Conservation (phyloP, 345 rosid species). For the Erodium maritimum region DNA sequence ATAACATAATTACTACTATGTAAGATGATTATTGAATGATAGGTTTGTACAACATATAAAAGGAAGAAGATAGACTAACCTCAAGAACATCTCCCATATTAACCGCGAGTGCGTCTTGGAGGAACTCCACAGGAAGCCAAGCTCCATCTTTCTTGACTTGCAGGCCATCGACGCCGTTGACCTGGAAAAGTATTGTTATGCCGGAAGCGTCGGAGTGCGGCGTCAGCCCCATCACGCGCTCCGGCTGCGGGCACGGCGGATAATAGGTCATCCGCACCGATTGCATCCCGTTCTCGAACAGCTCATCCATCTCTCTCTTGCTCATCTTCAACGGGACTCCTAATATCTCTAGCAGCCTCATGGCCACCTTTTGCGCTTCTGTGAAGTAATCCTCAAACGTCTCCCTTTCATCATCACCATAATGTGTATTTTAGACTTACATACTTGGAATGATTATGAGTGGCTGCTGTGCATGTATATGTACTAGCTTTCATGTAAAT, state of each 20-base stretch:
- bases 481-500: too few species aligned
- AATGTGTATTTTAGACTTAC: too few species aligned
- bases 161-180: constrained; percentile 17
- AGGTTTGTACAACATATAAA: too few species aligned
- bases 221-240: constrained; percentile 19
- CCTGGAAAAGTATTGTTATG: constrained; percentile 17
- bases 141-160: constrained; percentile 17
- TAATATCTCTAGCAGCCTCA: constrained; percentile 15
- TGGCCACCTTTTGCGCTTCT: constrained; percentile 19
- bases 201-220: constrained; percentile 16
- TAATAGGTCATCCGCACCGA: constrained; percentile 21
- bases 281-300: constrained; percentile 28
- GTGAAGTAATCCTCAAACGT: constrained; percentile 15
- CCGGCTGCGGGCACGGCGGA: constrained; percentile 14
- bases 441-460: too few species aligned
- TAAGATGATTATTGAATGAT: too few species aligned
- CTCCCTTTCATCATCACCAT: constrained; percentile 4
- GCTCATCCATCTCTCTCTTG: constrained; percentile 14
- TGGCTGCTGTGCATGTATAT: too few species aligned
- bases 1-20: too few species aligned
- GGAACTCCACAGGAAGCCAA: constrained; percentile 12
- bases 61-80: too few species aligned
- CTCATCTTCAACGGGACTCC: constrained; percentile 15
- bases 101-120: constrained; percentile 13
- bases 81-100: constrained; percentile 21